Evolutionary conservation across 768 basidiomycete species (phyloP).

Genomic region (Podaxis sp.): DNA sequence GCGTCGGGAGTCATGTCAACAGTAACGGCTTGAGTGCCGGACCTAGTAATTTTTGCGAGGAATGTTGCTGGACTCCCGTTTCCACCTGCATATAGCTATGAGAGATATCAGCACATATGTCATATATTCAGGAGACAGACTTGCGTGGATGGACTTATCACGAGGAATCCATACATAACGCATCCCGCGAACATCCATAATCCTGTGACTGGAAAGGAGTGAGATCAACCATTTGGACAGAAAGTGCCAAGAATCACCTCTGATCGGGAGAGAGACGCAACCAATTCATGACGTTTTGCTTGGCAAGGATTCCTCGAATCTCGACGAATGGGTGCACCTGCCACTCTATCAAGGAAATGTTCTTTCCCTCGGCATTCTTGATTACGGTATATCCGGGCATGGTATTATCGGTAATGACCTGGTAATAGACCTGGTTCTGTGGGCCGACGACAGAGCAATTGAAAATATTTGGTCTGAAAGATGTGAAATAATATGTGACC

Average conservation of each 20-base stretch:
- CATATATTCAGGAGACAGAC: conserved; percentile 18
- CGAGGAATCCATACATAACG: conserved; percentile 57
- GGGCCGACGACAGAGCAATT: conserved; percentile 56
- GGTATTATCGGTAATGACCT: conserved; percentile 46
- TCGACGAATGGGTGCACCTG: conserved; percentile 48
- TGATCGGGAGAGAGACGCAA: conserved; percentile 49
- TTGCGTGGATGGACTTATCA: conserved; percentile 51
- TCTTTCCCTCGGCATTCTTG: conserved; percentile 45
- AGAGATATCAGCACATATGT: conserved; percentile 1
- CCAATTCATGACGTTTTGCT: conserved; percentile 53
- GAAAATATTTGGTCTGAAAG: conserved; percentile 48
- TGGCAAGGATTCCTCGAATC: conserved; percentile 45
- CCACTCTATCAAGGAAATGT: conserved; percentile 61
- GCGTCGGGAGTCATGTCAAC: conserved; percentile 59
- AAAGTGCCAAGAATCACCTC: conserved; percentile 23
- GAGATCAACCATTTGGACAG: conserved; percentile 3
- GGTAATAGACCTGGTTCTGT: conserved; percentile 44
- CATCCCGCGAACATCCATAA: conserved; percentile 49
- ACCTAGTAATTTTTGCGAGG: conserved; percentile 46
- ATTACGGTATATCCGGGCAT: conserved; percentile 54
- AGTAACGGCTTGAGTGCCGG: conserved; percentile 35
- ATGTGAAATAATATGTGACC: conserved; percentile 46
- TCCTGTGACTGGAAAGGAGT: conserved; percentile 34
- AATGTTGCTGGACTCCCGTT: conserved; percentile 30
- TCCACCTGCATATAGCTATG: conserved; percentile 46